Evolutionary conservation across 129 eudicot species (phyloP), one percentile per base, ranked within the genome.

Genomic region (Arctium minus): DNA sequence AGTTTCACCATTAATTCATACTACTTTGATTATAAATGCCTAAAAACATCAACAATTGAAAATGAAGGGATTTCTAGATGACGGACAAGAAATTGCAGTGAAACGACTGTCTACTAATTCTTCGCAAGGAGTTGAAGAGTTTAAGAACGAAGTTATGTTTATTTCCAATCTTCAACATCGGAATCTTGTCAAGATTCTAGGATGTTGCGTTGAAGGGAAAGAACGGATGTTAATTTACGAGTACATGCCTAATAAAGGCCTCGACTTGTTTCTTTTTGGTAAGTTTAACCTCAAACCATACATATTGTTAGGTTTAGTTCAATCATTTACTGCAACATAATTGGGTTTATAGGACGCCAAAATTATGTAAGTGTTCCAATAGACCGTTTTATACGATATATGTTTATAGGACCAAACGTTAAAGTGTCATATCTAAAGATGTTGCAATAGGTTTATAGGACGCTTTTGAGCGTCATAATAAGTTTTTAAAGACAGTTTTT

Each of bases 91-190:
- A 44, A 81, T 90, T 44, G 94, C 97, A 36, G 94, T 90, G 60
- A 92, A 92, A 44, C 72, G 91, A 65, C 83, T 90, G 8, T 92
- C 97, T 3, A 46, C 38, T 27, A 35, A 38, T 6, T 90, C 94
- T 6, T 33, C 67, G 1, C 94, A 90, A 75, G 97, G 97, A 13
- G 53, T 64, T 32, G 70, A 81, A 4, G 90, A 90, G 85, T 90
- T 90, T 73, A 87, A 75, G 86, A 91, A 87, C 18, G 96, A 91
- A 82, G 80, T 86, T 39, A 46, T 77, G 11, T 82, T 85, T 31
- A 87, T 92, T 13, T 89, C 91, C 7, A 90, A 85, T 67, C 91
- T 90, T 32, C 97, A 92, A 78, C 94, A 92, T 40, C 68, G 92
- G 5, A 92, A 92, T 87, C 89, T 92, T 44, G 94, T 92, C 11